Conservation (phyloP, 139 green algal genomes). For the Monoraphidium neglectum region DNA sequence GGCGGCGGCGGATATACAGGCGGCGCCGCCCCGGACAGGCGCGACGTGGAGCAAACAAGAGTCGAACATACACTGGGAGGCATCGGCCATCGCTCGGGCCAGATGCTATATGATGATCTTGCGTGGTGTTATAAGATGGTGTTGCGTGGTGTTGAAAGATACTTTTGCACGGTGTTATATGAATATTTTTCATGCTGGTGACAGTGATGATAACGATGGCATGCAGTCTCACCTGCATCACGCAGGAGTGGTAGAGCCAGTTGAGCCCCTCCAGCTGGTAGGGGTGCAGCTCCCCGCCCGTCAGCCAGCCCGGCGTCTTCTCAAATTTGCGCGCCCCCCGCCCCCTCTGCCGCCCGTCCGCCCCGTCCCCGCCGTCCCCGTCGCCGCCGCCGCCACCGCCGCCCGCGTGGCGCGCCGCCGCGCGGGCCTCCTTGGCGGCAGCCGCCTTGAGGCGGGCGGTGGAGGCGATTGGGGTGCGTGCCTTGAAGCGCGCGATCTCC, state of each 20-base stretch:
- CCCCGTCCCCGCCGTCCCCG: neutral
- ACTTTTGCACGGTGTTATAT: no score
- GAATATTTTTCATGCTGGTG: no score
- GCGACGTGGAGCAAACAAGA: no score
- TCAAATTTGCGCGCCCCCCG: slow-evolving; percentile 19
- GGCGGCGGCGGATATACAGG: neutral
- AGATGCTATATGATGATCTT: no score
- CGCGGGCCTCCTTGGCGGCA: neutral
- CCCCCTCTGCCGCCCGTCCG: neutral
- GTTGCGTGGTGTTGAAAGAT: no score
- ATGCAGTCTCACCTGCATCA: no score
- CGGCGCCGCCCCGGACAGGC: slow-evolving; percentile 1
- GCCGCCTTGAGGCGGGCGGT: neutral
- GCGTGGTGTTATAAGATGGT: no score
- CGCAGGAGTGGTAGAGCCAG: slow-evolving; percentile 66
- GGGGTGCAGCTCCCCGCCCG: slow-evolving; percentile 37
- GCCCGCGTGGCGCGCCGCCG: neutral
- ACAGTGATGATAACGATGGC: no score
- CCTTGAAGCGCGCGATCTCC: slow-evolving; percentile 10
- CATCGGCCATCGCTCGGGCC: no score
- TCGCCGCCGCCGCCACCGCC: neutral
- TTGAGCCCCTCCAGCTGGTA: slow-evolving; percentile 88
- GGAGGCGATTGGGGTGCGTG: neutral
- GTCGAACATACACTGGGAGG: no score
- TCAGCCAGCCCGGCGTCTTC: slow-evolving; percentile 7